A percentile compares a stretch with the other conserved stretches of the same genome.
These are phyloP conservation scores for Darksidea phi DNA, from an alignment of 495 filamentous ascomycete species.

Conservation along the genomic window DNA sequence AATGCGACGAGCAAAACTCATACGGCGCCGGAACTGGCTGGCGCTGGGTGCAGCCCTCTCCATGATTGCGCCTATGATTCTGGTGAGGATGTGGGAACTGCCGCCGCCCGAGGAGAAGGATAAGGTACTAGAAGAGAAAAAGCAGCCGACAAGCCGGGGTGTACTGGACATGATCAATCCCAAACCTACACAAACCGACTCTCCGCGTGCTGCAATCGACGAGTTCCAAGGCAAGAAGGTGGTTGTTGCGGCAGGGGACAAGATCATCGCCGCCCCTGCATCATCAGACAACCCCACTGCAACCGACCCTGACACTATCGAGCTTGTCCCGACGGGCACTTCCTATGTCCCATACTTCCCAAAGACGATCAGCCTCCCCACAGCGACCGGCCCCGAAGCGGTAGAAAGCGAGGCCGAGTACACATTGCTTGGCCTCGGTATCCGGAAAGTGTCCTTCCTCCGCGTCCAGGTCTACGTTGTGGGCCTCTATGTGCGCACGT, in stretches of 20 bases:
- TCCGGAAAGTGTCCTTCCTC: constrained; percentile 85
- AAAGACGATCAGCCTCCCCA: constrained; percentile 61
- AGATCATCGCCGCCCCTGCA: constrained; percentile 56
- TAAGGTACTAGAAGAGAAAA: not conserved
- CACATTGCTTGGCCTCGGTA: constrained; percentile 80
- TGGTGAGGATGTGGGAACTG: constrained; percentile 18
- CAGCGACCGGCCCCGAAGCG: constrained; percentile 31
- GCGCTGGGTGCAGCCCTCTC: constrained; percentile 23
- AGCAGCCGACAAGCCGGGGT: not conserved
- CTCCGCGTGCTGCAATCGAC: constrained; percentile 24
- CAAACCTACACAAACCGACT: constrained; percentile 24
- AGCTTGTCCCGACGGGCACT: constrained; percentile 78
- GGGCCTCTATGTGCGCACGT: constrained; percentile 80
- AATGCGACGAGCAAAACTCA: constrained; percentile 7
- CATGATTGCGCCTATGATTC: constrained; percentile 28
- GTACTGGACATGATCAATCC: constrained; percentile 11
- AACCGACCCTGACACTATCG: constrained; percentile 48
- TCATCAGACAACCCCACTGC: constrained; percentile 39
- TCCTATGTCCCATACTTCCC: constrained; percentile 81
- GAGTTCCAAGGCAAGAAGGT: constrained; percentile 49
- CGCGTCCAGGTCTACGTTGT: constrained; percentile 93
- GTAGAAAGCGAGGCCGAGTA: constrained; percentile 62
- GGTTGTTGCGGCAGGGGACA: constrained; percentile 47
- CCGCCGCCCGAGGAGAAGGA: constrained; percentile 13
- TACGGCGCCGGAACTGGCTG: constrained; percentile 21